These are phyloP conservation scores for Neofusicoccum laricinum DNA, from an alignment of 2,329 filamentous ascomycete genomes.

Conservation along the genomic window DNA sequence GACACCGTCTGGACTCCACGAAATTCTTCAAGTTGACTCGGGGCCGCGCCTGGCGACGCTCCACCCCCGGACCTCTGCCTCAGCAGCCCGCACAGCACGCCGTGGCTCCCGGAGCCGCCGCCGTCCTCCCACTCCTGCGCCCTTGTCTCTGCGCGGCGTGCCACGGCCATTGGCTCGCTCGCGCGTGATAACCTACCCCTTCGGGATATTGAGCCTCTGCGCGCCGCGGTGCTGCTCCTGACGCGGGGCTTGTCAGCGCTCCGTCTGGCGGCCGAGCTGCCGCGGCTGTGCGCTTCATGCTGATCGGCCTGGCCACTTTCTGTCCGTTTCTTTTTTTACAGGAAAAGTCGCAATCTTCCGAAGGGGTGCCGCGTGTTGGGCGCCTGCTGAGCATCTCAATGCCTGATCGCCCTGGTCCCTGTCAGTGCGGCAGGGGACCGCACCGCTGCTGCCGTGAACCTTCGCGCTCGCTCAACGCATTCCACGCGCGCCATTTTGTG, in stretches of 20 bases:
- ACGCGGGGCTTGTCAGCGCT: neutral
- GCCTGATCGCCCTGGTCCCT: conserved; percentile 4
- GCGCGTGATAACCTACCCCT: neutral
- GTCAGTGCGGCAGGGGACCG: neutral
- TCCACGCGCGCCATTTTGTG: neutral
- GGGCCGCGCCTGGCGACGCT: neutral
- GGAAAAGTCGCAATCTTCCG: conserved; percentile 11
- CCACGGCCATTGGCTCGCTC: neutral
- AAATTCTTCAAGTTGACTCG: neutral
- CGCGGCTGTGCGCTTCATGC: neutral
- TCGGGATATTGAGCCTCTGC: neutral
- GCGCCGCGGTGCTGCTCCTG: neutral
- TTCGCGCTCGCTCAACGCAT: conserved; percentile 10
- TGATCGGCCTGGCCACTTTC: conserved; percentile 5
- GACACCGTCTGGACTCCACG: neutral
- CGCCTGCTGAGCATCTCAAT: conserved; percentile 7
- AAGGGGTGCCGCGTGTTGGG: conserved; percentile 14
- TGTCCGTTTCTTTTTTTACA: conserved; percentile 9
- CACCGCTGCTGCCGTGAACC: neutral
- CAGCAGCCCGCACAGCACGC: neutral
- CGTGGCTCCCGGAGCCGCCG: neutral
- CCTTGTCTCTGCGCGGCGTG: neutral
- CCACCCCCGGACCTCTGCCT: neutral
- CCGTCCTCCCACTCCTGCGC: neutral
- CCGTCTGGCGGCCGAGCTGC: neutral